Percentiles rank a stretch among this genome's conserved stretches.
phyloP scores from a whole-genome alignment of 108 stramenopile genomes.

The Nitzschia sp. region DNA sequence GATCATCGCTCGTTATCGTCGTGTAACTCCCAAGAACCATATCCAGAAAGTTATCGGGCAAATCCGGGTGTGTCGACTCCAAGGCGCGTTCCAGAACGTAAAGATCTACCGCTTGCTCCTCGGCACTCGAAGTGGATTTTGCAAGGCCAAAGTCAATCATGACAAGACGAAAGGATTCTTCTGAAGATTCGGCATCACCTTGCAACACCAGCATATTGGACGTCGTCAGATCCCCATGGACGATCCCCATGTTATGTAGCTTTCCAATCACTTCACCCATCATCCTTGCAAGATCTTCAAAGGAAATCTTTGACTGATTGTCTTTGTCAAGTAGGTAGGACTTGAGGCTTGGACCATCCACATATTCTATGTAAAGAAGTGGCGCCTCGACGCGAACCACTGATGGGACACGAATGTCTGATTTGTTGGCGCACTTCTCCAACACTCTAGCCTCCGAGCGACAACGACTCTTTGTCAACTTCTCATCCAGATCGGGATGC shows the following conservation, averaged over 20 bases:
- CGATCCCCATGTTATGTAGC: conserved; percentile 86
- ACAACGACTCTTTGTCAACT: conserved; percentile 87
- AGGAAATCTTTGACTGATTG: conserved; percentile 18
- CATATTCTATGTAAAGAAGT: conserved; percentile 68
- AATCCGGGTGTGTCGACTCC: conserved; percentile 87
- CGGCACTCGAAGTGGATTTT: conserved; percentile 66
- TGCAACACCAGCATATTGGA: conserved; percentile 82
- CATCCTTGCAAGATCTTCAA: conserved; percentile 38
- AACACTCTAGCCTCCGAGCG: conserved; percentile 60
- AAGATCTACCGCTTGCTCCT: conserved; percentile 98
- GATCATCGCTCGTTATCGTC: conserved; percentile 1
- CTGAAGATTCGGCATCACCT: conserved; percentile 3
- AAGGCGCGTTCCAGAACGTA: conserved; percentile 97
- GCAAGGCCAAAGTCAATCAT: conserved; percentile 96
- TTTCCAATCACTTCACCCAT: conserved; percentile 83
- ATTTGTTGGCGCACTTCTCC: conserved; percentile 37
- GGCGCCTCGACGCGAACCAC: conserved; percentile 36
- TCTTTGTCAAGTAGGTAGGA: conserved; percentile 16
- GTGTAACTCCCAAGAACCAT: conserved; percentile 59
- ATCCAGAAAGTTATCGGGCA: conserved; percentile 62
- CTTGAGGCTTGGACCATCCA: conserved; percentile 70
- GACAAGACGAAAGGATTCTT: conserved; percentile 27
- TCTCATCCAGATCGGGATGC: conserved; percentile 88
- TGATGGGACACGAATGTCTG: conserved; percentile 40
- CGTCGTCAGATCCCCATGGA: conserved; percentile 97